Evolutionary conservation across 2,329 filamentous ascomycete species (phyloP).

Genomic region (Fusarium robinianum): DNA sequence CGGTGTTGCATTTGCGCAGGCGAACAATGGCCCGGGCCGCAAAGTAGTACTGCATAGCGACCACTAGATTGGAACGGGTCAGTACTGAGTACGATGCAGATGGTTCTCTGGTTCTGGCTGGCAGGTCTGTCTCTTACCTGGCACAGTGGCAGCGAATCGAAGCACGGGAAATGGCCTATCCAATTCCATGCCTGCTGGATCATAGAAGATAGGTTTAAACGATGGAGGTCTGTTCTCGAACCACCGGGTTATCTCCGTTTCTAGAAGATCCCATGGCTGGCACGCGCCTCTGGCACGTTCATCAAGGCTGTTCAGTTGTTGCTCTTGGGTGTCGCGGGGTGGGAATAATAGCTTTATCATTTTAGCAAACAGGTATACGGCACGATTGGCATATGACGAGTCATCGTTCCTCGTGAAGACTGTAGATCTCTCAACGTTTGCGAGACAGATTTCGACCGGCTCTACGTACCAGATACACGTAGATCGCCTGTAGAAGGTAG

Average conservation of each 20-base stretch:
- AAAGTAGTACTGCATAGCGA: constrained; percentile 46
- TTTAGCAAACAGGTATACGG: constrained; percentile 27
- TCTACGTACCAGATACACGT: constrained; percentile 40
- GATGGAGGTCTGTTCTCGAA: constrained; percentile 6
- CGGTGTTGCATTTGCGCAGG: constrained; percentile 17
- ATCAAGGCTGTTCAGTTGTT: too few species aligned
- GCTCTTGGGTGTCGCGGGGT: background rate
- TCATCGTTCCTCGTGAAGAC: constrained; percentile 22
- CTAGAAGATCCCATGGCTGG: background rate
- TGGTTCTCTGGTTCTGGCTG: background rate
- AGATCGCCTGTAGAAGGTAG: constrained; percentile 47
- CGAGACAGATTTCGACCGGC: constrained; percentile 24
- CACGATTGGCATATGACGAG: constrained; percentile 26
- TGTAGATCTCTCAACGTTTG: constrained; percentile 23
- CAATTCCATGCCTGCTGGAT: background rate
- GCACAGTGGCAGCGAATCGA: constrained; percentile 8
- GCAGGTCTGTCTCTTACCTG: constrained; percentile 1
- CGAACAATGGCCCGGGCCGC: constrained; percentile 24
- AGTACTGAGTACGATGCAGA: too few species aligned
- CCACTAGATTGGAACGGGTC: too few species aligned
- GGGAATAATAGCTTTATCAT: constrained; percentile 33
- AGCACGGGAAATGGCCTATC: constrained; percentile 8
- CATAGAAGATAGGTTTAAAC: constrained; percentile 5
- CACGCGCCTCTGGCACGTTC: too few species aligned
- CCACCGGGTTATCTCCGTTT: constrained; percentile 1